Evolutionary conservation across 1,284 basidiomycete species (phyloP), one percentile per base, ranked within the genome.

Genomic region (Earliella scabrosa): DNA sequence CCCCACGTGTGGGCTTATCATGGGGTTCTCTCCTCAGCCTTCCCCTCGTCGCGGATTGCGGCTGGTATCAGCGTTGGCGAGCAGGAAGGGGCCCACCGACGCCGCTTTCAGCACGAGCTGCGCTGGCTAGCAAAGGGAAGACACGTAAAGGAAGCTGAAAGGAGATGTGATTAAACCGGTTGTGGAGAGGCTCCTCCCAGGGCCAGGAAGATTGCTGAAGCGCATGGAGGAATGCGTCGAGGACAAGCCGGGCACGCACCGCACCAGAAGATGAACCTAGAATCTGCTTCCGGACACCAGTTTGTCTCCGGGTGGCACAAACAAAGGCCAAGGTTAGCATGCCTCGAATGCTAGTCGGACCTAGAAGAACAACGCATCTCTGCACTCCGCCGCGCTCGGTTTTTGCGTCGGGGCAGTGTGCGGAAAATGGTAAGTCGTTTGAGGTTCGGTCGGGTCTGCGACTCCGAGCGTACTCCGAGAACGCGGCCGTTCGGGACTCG

Each of bases 1-100:
- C 18, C 14, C 40, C 60, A 62, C 60, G 56, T 62, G 60, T 47
- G 21, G 57, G 50, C 60, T 62, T 62, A 62, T 62, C 60, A 56
- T 43, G 53, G 53, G 44, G 50, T 52, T 20, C 50, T 47, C 50
- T 39, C 41, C 27, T 29, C 23, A n/a, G n/a, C n/a, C n/a, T n/a
- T 31, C 41, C 32, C 36, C n/a, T 39, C 31, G 11, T 24, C 23
- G 39, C 39, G 21, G 23, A 23, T n/a, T 8, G 24, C 44, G 27
- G 54, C 26, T 47, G 11, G 49, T 45, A 14, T 23, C 45, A 38
- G 31, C 29, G 43, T 38, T 50, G 58, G 50, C 48, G 47, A 38
- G 47, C 39, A 27, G 45, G 48, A 59, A 32, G 46, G n/a, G 50
- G 50, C 44, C 29, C 7, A 31, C 35, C 36, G 39, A 38, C 39